Evolutionary conservation across 2,329 filamentous ascomycete species (phyloP), one percentile per base, ranked within the genome.

Genomic region (Phialophora expanda): DNA sequence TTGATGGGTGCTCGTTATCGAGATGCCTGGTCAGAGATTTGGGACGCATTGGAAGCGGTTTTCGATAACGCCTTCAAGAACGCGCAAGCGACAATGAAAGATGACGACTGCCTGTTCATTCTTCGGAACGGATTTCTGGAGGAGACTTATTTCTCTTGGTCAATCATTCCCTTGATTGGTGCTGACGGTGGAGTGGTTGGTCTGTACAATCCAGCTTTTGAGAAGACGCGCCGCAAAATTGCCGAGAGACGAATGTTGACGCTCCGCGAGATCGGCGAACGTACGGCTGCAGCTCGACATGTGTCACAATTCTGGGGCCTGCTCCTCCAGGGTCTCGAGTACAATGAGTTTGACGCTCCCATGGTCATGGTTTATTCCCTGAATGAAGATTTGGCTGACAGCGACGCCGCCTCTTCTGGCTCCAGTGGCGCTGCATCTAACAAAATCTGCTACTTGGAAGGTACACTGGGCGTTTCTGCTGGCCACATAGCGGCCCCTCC

Each of bases 31-130:
- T 69, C 82, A 0, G 91, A 94, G 74, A 89, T 94, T 5, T 93
- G 90, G 90, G 80, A 86, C 24, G 86, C 88, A 4, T 83, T 94
- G 11, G 84, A 87, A 69, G 87, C 87, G 1, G 84, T 90, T 0
- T 91, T 95, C 69, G 81, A 84, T 20, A 87, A 82, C 66, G 91
- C 91, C 0, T 86, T 84, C 76, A 77, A 85, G 46, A 89, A 87
- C 4, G 92, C 91, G 0, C 88, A 93, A 78, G 89, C 91, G 0
- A 92, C 89, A 0, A 91, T 93, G 89, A 94, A 93, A 76, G 88
- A 93, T 70, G 91, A 95, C 72, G 90, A 94, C 69, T 87, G 87
- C 64, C 80, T 94, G 1, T 92, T 93, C 72, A 84, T 95, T 34
- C 82, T 84, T 55, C 86, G 91, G 7, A 86, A 87, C 68, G 71